Base-by-base conservation (phyloP, 2,329 filamentous ascomycete genomes). In the Ceratocystis papillata region DNA sequence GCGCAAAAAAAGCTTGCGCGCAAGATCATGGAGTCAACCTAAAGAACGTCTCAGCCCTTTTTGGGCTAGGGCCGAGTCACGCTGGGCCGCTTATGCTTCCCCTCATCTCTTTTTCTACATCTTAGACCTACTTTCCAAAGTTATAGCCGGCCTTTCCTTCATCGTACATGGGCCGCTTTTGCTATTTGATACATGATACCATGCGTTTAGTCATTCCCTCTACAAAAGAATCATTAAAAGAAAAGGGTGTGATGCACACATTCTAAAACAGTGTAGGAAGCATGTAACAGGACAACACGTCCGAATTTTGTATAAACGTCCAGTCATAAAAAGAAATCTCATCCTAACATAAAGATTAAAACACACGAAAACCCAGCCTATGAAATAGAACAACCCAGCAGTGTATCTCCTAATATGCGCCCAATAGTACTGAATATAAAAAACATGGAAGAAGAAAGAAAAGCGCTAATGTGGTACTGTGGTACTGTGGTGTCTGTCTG, bases 1-100 rank as follows among this genome's bases (percentile, higher is more conserved):
- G 83, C 81, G 68, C 89, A 93, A 77, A 85, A 80, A 76, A 88
- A 86, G 73, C 73, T 89, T 67, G 88, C 88, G 17, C 84, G 81
- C 72, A 85, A 80, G 74, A 74, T 88, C 61, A 28, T 66, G 45
- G 62, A 68, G 22, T 59, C 55, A 5, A 2, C 5, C 6, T 59
- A n/a, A 59, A 17, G 53, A 59, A 15, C 25, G 10, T 59, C 0
- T 7, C 6, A 3, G 5, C 15, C 17, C 5, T 30, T 6, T 28
- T 28, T 57, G 28, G 25, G 25, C 28, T n/a, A 8, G 61, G 33
- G 28, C 37, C 33, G 48, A 22, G 17, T 33, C 30, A 48, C 22
- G 6, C 37, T 50, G 44, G 62, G 48, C 59, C 15, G 37, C 20
- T 17, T 44, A 20, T 62, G n/a, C 25, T 46, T 62, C 20, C 45